A percentile compares a stretch with the other conserved stretches of the same genome.
These are phyloP conservation scores for Tetradesmus obliquus DNA, from an alignment of 139 green algal species.

Conservation along the genomic window DNA sequence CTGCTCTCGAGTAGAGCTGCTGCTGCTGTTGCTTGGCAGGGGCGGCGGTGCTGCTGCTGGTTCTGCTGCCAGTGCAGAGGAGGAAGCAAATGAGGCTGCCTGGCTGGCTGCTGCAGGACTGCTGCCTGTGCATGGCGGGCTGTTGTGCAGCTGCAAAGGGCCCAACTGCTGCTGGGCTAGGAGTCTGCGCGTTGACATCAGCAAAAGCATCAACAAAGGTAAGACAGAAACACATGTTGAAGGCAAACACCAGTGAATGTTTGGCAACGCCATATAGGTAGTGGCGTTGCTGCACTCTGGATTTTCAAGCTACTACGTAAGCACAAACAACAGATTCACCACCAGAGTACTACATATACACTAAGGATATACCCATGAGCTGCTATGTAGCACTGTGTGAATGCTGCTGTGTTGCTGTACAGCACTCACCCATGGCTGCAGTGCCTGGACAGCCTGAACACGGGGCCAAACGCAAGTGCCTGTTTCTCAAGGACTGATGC, in stretches of 20 bases:
- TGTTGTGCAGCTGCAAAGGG: neutral
- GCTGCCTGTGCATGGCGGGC: neutral
- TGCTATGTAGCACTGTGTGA: neutral
- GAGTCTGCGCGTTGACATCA: neutral
- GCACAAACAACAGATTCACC: neutral
- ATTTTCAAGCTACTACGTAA: no score
- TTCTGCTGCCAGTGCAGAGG: neutral
- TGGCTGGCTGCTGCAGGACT: neutral
- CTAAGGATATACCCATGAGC: neutral
- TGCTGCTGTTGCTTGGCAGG: neutral
- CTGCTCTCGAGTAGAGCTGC: neutral
- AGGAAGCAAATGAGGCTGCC: neutral
- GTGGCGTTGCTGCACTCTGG: no score
- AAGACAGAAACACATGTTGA: no score
- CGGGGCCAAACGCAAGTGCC: neutral
- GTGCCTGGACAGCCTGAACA: neutral
- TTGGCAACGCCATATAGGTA: no score
- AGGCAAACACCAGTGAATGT: no score
- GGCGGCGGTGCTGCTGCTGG: neutral
- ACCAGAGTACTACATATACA: neutral
- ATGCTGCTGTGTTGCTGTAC: neutral
- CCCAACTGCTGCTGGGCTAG: neutral
- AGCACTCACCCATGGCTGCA: conserved; percentile 15
- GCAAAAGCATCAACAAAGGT: no score
- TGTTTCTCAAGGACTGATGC: conserved; percentile 18